Evolutionary conservation across 768 basidiomycete genomes (phyloP), one percentile per base, ranked within the genome.

Genomic region (Amyloporia xantha): DNA sequence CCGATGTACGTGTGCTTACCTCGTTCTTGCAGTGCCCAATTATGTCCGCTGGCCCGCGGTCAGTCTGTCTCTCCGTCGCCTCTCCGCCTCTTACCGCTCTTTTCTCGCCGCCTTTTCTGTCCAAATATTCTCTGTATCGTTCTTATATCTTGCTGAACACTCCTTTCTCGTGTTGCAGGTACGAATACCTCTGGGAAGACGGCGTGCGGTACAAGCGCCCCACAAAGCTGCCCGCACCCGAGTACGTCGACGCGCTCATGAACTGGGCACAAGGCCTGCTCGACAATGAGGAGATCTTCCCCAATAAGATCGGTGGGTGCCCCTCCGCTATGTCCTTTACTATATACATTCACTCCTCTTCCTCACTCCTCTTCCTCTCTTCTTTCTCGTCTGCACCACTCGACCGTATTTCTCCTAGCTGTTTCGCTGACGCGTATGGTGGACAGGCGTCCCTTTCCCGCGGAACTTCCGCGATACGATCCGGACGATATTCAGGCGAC

Each of bases 221-320:
- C 13, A 90, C 91, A n/a, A 95, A 93, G 65, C 77, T 95, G n/a
- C 78, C 90, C 1, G 92, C 91, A 2, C 91, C 92, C 0, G 92
- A 94, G 52, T 99, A 99, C 62, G 94, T 98, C 36, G 96, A 99
- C 61, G 88, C 90, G 9, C 73, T 99, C 47, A 99, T 99, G 96
- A 96, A 93, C 65, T 99, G 96, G 96, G 85, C 91, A 4, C 96
- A 99, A 65, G 77, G 75, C 46, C 73, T 95, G 47, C 73, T 99
- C 23, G 96, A 99, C 64, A 93, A 98, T 64, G 93, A 94, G 61
- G 74, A 73, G 13, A 69, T 92, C 46, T 99, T 99, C 65, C 96
- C 96, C 2, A 92, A 91, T 65, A 90, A 87, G 71, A 95, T 97
- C 59, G 96, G 95, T 88, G 54, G 47, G 54, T 53, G 19, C 28